Evolutionary conservation across 192 early-diverging fungal genomes (phyloP), one percentile per base, ranked within the genome.

Genomic region (Chytriomyces hyalinus): DNA sequence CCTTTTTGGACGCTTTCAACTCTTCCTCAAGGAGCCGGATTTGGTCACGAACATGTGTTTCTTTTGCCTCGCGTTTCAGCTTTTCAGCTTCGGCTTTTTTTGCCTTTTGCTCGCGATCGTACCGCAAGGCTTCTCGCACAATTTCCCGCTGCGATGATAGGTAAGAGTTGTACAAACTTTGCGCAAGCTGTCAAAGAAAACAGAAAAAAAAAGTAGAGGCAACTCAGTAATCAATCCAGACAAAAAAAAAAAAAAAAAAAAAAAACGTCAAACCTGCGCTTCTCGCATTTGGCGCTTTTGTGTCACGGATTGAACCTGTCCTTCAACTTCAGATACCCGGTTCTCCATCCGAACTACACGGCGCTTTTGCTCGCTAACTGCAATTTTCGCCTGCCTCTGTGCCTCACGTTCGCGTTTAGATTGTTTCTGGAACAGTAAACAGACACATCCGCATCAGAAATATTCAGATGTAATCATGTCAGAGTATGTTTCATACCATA

Each of bases 291-390:
- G 15, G 22, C 65, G 36, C 22, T 59, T 47, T 20, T n/a, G 36
- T 50, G 51, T 6, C 20, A 67, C 36, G 11, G 48, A 36, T 53
- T 67, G 43, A 7, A 76, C 45, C 22, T 75, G 63, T 17, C 20
- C 22, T 47, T 76, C 65, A 24, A 65, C 75, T 11, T 66, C 44
- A 17, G 11, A 9, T 4, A 67, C 36, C 4, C 48, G 67, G 3
- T 76, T n/a, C 43, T 76, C 75, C 63, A 76, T 67, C 2, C 75
- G 45, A 11, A 76, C 44, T n/a, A 76, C 75, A 26, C 75, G 63
- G 28, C 61, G 65, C 45, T 62, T 66, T 49, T 76, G 75, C n/a
- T 76, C 61, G 10, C 9, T 20, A 43, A 57, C 22, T 13, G 45
- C 7, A 20, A 24, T 69, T 46, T 59, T 62, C 17, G 62, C 59